phyloP scores from a whole-genome alignment of 441 rosid species.

The Eruca vesicaria region DNA sequence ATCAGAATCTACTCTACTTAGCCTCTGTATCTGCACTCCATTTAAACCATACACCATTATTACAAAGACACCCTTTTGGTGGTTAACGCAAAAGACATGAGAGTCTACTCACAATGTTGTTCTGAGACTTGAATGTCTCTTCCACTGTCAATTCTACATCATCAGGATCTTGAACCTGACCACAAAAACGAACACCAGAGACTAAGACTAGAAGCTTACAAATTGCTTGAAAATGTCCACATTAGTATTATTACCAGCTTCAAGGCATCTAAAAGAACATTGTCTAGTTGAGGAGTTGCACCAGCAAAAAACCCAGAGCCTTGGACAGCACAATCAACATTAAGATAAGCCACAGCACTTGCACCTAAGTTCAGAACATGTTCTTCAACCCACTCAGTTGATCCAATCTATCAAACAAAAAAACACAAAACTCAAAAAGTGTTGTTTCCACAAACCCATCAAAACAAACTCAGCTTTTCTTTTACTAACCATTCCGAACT shows the following conservation, averaged over 20 bases:
- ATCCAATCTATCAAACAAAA: constrained; percentile 54
- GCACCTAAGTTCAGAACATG: constrained; percentile 75
- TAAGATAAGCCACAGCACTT: constrained; percentile 86
- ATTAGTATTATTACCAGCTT: constrained; percentile 45
- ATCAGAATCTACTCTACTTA: constrained; percentile 84
- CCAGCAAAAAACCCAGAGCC: constrained; percentile 87
- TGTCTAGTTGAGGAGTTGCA: constrained; percentile 85
- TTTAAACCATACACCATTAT: neutral
- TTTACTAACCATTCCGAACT: constrained; percentile 89
- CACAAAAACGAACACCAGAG: neutral
- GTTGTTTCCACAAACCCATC: neutral
- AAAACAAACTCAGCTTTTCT: neutral
- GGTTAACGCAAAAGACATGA: neutral
- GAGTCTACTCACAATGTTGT: constrained; percentile 33
- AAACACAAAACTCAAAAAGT: neutral
- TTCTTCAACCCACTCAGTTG: constrained; percentile 97
- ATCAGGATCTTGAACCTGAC: constrained; percentile 88
- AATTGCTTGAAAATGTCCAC: neutral
- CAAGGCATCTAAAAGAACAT: constrained; percentile 66
- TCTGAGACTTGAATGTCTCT: constrained; percentile 56
- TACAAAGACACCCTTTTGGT: neutral
- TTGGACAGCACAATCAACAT: constrained; percentile 97
- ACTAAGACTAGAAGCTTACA: neutral
- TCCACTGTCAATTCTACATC: constrained; percentile 47
- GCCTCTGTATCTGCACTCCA: constrained; percentile 73